Evolutionary conservation across 2,329 filamentous ascomycete species (phyloP), one percentile per base, ranked within the genome.

Genomic region (Alternaria sp.): DNA sequence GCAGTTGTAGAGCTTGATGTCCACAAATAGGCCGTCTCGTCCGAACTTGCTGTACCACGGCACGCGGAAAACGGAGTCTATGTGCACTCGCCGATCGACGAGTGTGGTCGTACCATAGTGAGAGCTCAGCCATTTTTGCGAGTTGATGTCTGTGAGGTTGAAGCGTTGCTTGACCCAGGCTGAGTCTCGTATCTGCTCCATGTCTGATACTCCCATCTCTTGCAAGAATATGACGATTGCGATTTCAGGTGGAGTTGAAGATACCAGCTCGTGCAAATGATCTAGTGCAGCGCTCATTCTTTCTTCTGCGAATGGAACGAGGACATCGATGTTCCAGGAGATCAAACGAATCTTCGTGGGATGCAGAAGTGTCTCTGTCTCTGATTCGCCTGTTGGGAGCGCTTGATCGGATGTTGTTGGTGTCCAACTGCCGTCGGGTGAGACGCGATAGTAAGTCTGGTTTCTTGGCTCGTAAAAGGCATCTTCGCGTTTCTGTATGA

Each of bases 21-120:
- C 86, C n/a, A 87, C 80, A 59, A 88, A 88, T 1, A 88, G 73
- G 3, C 79, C 86, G 68, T 89, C 87, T 6, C 86, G 80, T 47
- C 83, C 81, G 80, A 87, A 86, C 11, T 73, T 72, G 3, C 85
- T 85, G 19, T 78, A 69, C 50, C 79, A 80, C 57, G 86, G 87
- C 36, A 88, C 81, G 6, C 87, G 82, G 62, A 87, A 88, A 21
- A 83, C 81, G 0, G 74, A 69, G 0, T 74, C 64, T 56, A 88
- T 77, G 6, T 75, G 71, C 6, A 88, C 69, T 3, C 81, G 76
- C n/a, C 75, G 77, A 59, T 87, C 85, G 1, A 88, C 67, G 11
- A 89, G 79, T 1, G 82, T 87, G 7, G 79, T 81, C 0, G 87
- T 89, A 5, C 86, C 87, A 63, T 88, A 88, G 25, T 78, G 66